A percentile compares a stretch with the other conserved stretches of the same genome.
Evolutionary conservation across 345 rosid species (phyloP).

Genomic region (Gossypioides kirkii): DNA sequence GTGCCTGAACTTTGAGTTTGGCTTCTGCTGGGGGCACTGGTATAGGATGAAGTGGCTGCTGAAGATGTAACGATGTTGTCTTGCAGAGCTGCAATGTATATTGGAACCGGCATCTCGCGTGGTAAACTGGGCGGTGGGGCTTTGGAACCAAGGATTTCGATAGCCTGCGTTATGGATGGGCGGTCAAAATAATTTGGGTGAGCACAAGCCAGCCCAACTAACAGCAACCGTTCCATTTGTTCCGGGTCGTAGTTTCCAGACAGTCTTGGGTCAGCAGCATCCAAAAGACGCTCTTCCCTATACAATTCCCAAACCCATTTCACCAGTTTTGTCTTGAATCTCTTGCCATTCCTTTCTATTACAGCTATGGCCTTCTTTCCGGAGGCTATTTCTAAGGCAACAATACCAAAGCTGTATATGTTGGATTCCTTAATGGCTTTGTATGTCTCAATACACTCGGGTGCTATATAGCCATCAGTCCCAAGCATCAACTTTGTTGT

Average conservation of each 20-base stretch:
- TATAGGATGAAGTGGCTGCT: background rate
- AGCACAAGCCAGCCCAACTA: slow-evolving; percentile 56
- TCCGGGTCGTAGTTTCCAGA: slow-evolving; percentile 28
- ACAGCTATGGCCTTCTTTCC: slow-evolving; percentile 29
- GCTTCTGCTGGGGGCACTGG: background rate
- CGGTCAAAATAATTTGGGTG: slow-evolving; percentile 42
- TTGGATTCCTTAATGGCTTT: slow-evolving; percentile 44
- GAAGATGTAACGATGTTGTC: background rate
- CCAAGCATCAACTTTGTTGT: slow-evolving; percentile 44
- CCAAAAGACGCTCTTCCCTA: slow-evolving; percentile 19
- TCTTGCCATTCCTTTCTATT: background rate
- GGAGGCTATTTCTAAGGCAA: slow-evolving; percentile 32
- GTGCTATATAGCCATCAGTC: slow-evolving; percentile 45
- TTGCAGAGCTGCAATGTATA: background rate
- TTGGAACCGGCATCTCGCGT: slow-evolving; percentile 36
- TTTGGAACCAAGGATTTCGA: slow-evolving; percentile 44
- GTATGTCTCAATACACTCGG: slow-evolving; percentile 40
- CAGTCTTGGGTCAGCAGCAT: background rate
- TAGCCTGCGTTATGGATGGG: slow-evolving; percentile 43
- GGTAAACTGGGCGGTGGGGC: slow-evolving; percentile 39
- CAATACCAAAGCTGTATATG: slow-evolving; percentile 42
- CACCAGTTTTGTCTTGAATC: slow-evolving; percentile 33
- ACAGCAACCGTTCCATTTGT: slow-evolving; percentile 36
- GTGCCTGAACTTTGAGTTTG: background rate
- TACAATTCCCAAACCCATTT: slow-evolving; percentile 49